Percentiles rank a stretch among this genome's conserved stretches.
Evolutionary conservation across 2,329 filamentous ascomycete genomes (phyloP).

Genomic region (Fusarium tupiense): DNA sequence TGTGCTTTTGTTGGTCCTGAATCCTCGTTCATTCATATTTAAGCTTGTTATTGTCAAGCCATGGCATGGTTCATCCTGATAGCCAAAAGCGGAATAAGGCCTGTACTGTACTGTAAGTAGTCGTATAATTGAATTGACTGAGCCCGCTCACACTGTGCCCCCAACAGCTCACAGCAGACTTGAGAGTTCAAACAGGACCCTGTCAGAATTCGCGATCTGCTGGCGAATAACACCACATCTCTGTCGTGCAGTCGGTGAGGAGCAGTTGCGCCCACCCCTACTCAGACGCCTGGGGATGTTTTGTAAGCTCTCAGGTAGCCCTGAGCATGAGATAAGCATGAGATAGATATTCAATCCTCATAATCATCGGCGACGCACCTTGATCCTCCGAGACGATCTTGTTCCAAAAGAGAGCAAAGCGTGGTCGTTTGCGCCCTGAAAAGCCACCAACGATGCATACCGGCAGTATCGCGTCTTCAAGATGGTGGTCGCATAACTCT

Average conservation of each 20-base stretch:
- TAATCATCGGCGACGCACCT: neutral
- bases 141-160: neutral
- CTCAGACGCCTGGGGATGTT: neutral
- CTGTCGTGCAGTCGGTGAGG: neutral
- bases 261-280: neutral
- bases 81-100: neutral
- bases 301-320: slow-evolving; percentile 1
- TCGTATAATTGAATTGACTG: neutral
- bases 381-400: neutral
- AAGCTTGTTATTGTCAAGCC: slow-evolving; percentile 7
- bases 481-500: neutral
- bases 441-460: slow-evolving; percentile 17
- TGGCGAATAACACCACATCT: neutral
- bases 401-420: slow-evolving; percentile 2
- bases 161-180: neutral
- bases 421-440: neutral
- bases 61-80: neutral
- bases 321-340: neutral
- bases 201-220: neutral
- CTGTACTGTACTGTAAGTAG: neutral
- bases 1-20: neutral
- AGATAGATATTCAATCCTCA: neutral
- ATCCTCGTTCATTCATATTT: slow-evolving; percentile 8
- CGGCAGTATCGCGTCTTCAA: neutral
- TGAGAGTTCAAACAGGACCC: neutral